Evolutionary conservation across 2,329 filamentous ascomycete genomes (phyloP).

Genomic region (Lachnellula cervina): DNA sequence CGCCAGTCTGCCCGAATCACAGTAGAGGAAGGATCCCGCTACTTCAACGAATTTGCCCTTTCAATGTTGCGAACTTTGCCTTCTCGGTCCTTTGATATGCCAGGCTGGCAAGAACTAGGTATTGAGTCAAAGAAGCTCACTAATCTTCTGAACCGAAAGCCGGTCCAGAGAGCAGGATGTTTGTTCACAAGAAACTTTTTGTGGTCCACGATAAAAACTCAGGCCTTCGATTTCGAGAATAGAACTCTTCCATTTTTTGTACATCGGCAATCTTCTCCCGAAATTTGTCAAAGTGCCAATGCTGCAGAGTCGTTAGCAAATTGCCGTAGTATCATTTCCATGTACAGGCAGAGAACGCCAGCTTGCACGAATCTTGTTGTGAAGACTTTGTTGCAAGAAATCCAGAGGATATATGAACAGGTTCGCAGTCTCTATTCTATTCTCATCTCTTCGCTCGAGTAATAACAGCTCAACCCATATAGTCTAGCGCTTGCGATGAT

Average conservation of each 20-base stretch:
- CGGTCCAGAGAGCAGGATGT: not conserved
- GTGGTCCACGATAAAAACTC: conserved; percentile 6
- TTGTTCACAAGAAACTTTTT: conserved; percentile 7
- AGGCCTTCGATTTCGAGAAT: conserved; percentile 2
- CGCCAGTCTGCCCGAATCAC: not conserved
- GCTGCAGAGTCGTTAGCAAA: conserved; percentile 13
- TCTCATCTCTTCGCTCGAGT: not conserved
- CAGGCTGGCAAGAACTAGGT: conserved; percentile 1
- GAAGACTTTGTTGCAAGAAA: conserved; percentile 15
- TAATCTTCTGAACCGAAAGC: conserved; percentile 8
- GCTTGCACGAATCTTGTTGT: conserved; percentile 3
- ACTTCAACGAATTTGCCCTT: not conserved
- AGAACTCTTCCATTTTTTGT: conserved; percentile 9
- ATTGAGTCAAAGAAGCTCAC: not conserved
- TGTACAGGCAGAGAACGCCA: conserved; percentile 10
- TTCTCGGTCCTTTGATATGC: not conserved
- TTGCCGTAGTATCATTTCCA: conserved; percentile 9
- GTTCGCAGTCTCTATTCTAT: not conserved
- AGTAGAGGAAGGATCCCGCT: not conserved
- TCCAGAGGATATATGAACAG: conserved; percentile 14
- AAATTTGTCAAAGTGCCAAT: not conserved
- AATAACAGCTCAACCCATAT: not conserved
- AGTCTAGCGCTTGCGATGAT: conserved; percentile 12
- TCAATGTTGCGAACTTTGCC: conserved; percentile 4
- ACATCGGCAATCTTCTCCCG: conserved; percentile 1